Evolutionary conservation across 768 basidiomycete genomes (phyloP).

Genomic region (Mrakia gelida): DNA sequence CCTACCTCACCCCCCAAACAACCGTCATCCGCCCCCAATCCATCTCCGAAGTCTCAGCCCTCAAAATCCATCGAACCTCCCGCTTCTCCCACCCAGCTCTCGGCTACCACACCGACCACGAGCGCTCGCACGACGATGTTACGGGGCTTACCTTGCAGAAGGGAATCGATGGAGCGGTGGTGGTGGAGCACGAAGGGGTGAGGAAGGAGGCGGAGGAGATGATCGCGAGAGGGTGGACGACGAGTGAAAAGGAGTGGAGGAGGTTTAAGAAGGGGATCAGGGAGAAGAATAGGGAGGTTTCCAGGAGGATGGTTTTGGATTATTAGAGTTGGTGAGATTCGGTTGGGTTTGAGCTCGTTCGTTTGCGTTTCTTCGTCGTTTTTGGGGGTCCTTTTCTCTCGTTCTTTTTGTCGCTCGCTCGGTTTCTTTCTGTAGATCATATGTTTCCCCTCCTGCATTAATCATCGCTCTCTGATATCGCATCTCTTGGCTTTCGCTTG

Average conservation of each 20-base stretch:
- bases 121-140: not conserved
- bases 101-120: not conserved
- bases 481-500: no score
- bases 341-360: no score
- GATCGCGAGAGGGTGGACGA: constrained; percentile 4
- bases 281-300: not conserved
- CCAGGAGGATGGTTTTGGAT: not conserved
- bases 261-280: constrained; percentile 10
- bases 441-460: no score
- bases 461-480: no score
- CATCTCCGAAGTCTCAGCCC: not conserved
- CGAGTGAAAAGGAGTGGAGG: not conserved
- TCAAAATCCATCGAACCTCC: not conserved
- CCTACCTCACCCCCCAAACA: not conserved
- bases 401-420: no score
- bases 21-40: not conserved
- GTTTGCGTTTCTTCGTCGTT: no score
- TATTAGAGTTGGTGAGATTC: no score
- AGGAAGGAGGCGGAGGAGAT: constrained; percentile 7
- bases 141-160: not conserved
- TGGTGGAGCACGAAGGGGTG: not conserved
- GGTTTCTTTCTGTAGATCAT: no score
- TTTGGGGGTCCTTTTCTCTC: no score
- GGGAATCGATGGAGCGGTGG: no score
- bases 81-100: not conserved